Conservation (phyloP, 208 protist genomes). For the Crithidia mellificae region DNA sequence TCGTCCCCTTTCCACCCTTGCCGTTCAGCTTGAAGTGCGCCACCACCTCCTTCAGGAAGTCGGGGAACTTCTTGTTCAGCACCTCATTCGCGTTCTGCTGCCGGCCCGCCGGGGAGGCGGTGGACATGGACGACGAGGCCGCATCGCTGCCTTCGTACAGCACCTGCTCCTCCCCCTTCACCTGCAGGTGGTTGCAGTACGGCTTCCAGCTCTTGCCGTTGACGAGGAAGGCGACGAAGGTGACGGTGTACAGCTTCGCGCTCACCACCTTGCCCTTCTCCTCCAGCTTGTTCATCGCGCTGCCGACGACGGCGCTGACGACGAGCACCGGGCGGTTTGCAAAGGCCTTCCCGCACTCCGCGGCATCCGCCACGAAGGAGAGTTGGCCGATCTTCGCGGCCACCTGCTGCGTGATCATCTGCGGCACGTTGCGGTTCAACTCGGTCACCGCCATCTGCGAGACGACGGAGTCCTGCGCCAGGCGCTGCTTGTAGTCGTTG, state of each 20-base stretch:
- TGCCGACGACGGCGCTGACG: constrained; percentile 46
- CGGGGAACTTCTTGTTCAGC: constrained; percentile 39
- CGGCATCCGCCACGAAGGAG: constrained; percentile 42
- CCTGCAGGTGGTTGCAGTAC: constrained; percentile 63
- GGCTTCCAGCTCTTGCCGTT: constrained; percentile 38
- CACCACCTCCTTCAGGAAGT: constrained; percentile 42
- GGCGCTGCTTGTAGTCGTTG: constrained; percentile 35
- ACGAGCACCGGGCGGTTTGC: constrained; percentile 32
- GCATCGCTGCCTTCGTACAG: constrained; percentile 23
- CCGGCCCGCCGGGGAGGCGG: not conserved
- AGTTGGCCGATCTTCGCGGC: constrained; percentile 51
- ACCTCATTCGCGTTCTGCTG: constrained; percentile 41
- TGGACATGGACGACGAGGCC: constrained; percentile 10
- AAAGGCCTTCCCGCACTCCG: constrained; percentile 27
- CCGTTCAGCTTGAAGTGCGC: constrained; percentile 35
- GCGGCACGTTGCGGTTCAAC: constrained; percentile 34
- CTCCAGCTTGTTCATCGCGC: constrained; percentile 14
- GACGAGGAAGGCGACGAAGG: constrained; percentile 55
- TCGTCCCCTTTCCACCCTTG: constrained; percentile 22
- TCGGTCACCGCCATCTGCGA: constrained; percentile 55
- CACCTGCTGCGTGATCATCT: constrained; percentile 64
- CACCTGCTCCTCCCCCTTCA: constrained; percentile 36
- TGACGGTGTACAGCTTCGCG: constrained; percentile 37
- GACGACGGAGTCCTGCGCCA: constrained; percentile 26
- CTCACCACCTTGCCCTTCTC: constrained; percentile 19